Evolutionary conservation across 2,329 filamentous ascomycete genomes (phyloP), one percentile per base, ranked within the genome.

Genomic region (Trichophyton verrucosum): DNA sequence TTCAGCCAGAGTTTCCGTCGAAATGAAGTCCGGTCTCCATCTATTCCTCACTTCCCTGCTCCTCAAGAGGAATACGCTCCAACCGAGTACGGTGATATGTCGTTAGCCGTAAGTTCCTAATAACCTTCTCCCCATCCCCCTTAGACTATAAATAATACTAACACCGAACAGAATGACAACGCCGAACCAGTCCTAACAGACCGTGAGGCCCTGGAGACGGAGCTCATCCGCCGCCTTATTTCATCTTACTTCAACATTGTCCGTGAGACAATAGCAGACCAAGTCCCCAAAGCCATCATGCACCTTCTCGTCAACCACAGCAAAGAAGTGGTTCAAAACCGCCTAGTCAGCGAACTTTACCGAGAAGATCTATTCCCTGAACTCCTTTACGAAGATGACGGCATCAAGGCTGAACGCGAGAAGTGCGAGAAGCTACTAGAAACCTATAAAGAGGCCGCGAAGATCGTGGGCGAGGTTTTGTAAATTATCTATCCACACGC

Each of bases 211-310:
- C 88, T 99, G 79, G 94, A 99, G 77, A 97, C 94, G 8, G 94
- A 99, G 75, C 85, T 99, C 46, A 99, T 99, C 72, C 88, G 92
- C 55, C 89, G 91, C 55, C 83, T 99, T 61, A 99, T 99, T 73
- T 95, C 89, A 36, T 96, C 91, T 1, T 99, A 99, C 80, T 99
- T 99, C 80, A 95, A 96, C 74, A 99, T 99, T 70, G 94, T 99
- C 55, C 89, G 94, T 64, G 94, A 99, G 76, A 92, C 90, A n/a
- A 96, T 96, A 68, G 92, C 92, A 51, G 94, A 99, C 72, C 92
- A 97, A 76, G 94, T 99, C 9, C 94, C 94, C 66, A 99, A 99
- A 78, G 94, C 94, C 3, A 88, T 99, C 67, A 99, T 99, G 94
- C 94, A 99, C 73, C 83, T 99, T 55, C 83, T 99, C 38, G 94